These are phyloP conservation scores for Viola odorata DNA, from an alignment of 345 rosid genomes.

Conservation along the genomic window DNA sequence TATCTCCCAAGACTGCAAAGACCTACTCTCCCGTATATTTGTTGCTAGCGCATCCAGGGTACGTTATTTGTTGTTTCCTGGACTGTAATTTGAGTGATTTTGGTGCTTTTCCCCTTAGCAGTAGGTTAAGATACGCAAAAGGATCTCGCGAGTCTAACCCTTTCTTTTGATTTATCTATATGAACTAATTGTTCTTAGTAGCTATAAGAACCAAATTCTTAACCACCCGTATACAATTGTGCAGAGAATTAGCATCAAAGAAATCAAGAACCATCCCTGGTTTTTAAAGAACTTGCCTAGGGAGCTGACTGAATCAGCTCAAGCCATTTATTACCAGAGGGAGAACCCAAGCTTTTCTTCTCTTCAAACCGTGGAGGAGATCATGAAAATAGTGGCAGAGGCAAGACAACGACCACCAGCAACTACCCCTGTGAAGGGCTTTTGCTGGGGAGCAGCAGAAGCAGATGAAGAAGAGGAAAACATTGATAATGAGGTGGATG, in stretches of 20 bases:
- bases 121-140: too few relatives aligned
- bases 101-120: too few relatives aligned
- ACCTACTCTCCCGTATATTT: constrained; percentile 76
- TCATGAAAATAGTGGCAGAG: constrained; percentile 87
- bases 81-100: too few relatives aligned
- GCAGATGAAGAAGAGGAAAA: constrained; percentile 56
- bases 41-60: constrained; percentile 71
- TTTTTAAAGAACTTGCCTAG: constrained; percentile 85
- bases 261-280: constrained; percentile 67
- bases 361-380: constrained; percentile 71
- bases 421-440: constrained; percentile 47
- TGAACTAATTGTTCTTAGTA: too few relatives aligned
- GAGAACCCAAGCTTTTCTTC: constrained; percentile 63
- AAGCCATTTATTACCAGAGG: constrained; percentile 67
- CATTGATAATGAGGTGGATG: constrained; percentile 52
- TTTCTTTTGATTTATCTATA: too few relatives aligned
- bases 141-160: too few relatives aligned
- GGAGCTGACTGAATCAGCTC: constrained; percentile 77
- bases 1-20: constrained; percentile 70
- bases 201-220: too few relatives aligned
- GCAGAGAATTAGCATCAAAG: constrained; percentile 25
- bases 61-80: constrained; percentile 12
- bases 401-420: constrained; percentile 68
- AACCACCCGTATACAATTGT: background rate
- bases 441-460: constrained; percentile 63